A percentile compares a stretch with the other conserved stretches of the same genome.
Evolutionary conservation across 148 eudicot species (phyloP).

Genomic region (Heliosperma pusillum): DNA sequence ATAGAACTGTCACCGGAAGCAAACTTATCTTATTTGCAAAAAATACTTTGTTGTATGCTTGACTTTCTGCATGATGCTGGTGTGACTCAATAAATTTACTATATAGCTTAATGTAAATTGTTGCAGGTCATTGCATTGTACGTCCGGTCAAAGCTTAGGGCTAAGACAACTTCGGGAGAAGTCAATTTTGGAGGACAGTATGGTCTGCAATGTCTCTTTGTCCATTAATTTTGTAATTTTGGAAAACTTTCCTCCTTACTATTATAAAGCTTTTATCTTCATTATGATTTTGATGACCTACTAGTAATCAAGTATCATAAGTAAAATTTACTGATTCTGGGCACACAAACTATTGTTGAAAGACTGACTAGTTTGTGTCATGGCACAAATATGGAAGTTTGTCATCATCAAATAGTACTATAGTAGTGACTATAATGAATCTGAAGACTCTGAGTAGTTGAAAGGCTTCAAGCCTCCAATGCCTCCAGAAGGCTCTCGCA

Average conservation of each 20-base stretch:
- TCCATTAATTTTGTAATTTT: conserved; percentile 1
- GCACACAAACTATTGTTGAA: background rate
- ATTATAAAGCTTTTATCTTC: background rate
- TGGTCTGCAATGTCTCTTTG: conserved; percentile 36
- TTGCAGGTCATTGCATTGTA: conserved; percentile 78
- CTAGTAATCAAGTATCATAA: background rate
- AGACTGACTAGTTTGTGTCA: background rate
- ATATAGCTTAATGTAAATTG: conserved; percentile 10
- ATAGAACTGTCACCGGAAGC: background rate
- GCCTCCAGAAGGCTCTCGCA: background rate
- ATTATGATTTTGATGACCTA: background rate
- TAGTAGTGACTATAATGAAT: background rate
- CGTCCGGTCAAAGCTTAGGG: conserved; percentile 57
- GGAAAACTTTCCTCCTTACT: background rate
- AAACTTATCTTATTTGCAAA: no score
- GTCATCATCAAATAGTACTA: background rate
- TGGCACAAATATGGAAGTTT: background rate
- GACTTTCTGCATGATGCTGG: background rate
- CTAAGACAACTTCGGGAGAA: conserved; percentile 38
- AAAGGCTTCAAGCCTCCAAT: background rate
- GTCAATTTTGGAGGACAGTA: conserved; percentile 32
- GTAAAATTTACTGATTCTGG: background rate
- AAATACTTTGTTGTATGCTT: background rate
- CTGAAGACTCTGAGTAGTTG: background rate
- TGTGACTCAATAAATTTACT: background rate